Percentiles rank a stretch among this genome's conserved stretches.
Conservation (phyloP, 2,329 filamentous ascomycete genomes). For the Calonectria hawksworthii region DNA sequence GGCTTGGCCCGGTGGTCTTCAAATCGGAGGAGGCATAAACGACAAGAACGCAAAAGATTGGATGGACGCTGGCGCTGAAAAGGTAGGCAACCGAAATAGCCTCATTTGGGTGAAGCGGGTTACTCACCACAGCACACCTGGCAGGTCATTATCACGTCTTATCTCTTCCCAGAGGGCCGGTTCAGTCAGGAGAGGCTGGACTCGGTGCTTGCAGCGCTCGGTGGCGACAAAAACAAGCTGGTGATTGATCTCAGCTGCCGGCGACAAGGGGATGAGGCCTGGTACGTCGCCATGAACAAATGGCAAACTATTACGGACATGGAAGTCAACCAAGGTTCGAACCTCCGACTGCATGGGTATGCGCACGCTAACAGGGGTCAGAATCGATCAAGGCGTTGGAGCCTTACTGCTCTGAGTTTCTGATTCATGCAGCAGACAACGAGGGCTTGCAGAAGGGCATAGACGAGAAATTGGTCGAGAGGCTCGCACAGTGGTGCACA, state of each 20-base stretch:
- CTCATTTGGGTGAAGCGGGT: constrained; percentile 13
- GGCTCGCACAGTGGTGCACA: constrained; percentile 85
- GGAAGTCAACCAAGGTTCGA: constrained; percentile 86
- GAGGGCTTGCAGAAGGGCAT: constrained; percentile 94
- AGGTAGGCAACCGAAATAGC: constrained; percentile 67
- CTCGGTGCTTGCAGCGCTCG: constrained; percentile 79
- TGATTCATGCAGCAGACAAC: constrained; percentile 97
- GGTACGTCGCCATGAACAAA: constrained; percentile 99
- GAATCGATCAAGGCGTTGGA: constrained; percentile 86
- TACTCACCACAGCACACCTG: constrained; percentile 16
- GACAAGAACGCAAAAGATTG: constrained; percentile 87
- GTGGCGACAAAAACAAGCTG: constrained; percentile 81
- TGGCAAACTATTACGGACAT: constrained; percentile 99
- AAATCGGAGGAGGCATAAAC: constrained; percentile 94
- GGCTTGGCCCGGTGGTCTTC: constrained; percentile 84
- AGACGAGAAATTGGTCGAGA: constrained; percentile 85
- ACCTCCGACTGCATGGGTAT: background rate
- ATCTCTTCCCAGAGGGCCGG: constrained; percentile 85
- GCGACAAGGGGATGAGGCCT: constrained; percentile 76
- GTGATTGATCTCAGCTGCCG: constrained; percentile 97
- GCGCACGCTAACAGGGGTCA: constrained; percentile 52
- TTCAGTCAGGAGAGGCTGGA: constrained; percentile 86
- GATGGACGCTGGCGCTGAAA: constrained; percentile 90
- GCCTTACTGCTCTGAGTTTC: constrained; percentile 94
- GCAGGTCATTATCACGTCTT: constrained; percentile 98